Evolutionary conservation across 2,329 filamentous ascomycete species (phyloP).

Genomic region (Cytospora chrysosperma): DNA sequence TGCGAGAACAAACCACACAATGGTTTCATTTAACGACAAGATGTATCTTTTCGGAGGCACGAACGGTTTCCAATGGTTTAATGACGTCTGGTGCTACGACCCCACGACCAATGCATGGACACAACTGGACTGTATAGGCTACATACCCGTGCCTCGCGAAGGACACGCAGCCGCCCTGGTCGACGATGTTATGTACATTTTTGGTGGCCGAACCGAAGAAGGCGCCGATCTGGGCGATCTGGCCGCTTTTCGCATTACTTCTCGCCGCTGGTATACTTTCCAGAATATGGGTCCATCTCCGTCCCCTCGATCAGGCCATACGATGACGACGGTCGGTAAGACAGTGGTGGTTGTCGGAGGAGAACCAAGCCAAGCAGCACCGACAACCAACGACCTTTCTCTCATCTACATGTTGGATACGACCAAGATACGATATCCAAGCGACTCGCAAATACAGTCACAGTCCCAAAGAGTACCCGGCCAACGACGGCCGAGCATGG

Average conservation of each 20-base stretch:
- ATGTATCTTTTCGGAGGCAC: conserved; percentile 98
- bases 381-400: conserved; percentile 79
- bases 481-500: conserved; percentile 35
- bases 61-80: conserved; percentile 96
- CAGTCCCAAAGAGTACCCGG: conserved; percentile 28
- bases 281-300: conserved; percentile 99
- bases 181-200: conserved; percentile 98
- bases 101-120: conserved; percentile 79
- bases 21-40: conserved; percentile 89
- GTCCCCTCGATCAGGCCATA: conserved; percentile 90
- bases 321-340: conserved; percentile 94
- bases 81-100: conserved; percentile 97
- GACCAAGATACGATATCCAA: conserved; percentile 93
- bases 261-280: conserved; percentile 96
- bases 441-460: conserved; percentile 57
- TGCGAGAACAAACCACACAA: conserved; percentile 89
- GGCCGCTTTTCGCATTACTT: conserved; percentile 72
- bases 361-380: conserved; percentile 84
- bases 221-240: conserved; percentile 90
- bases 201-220: conserved; percentile 92
- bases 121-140: conserved; percentile 93
- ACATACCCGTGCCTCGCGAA: conserved; percentile 90
- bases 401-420: conserved; percentile 93
- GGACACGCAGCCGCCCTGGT: conserved; percentile 92
- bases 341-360: conserved; percentile 90